Evolutionary conservation across 1,284 basidiomycete genomes (phyloP).

Genomic region (Rhodofomes roseus): DNA sequence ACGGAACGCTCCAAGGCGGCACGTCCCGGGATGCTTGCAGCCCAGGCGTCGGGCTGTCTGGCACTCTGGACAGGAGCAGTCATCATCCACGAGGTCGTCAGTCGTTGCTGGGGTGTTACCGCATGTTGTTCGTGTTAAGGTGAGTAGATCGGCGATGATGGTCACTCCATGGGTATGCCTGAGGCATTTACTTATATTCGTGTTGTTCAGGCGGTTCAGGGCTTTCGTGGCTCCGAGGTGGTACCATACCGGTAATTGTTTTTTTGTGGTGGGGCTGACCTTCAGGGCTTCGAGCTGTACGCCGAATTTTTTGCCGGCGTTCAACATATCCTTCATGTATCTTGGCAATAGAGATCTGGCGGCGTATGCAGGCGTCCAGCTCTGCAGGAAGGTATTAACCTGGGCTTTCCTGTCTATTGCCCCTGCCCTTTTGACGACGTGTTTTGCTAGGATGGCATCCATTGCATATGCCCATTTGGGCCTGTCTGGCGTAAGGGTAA

Average conservation of each 20-base stretch:
- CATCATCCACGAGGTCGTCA: background rate
- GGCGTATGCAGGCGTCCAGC: background rate
- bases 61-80: background rate
- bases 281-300: background rate
- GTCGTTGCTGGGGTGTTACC: background rate
- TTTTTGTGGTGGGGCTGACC: background rate
- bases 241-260: background rate
- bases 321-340: background rate
- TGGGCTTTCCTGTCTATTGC: background rate
- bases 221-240: background rate
- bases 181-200: background rate
- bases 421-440: background rate
- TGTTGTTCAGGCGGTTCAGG: background rate
- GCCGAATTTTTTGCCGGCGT: background rate
- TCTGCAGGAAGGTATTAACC: background rate
- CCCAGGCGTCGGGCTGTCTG: constrained; percentile 5
- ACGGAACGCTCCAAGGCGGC: background rate
- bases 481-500: background rate
- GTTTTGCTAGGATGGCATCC: background rate
- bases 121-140: background rate
- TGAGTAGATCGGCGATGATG: background rate
- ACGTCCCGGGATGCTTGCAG: background rate
- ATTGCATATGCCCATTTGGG: background rate
- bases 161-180: background rate
- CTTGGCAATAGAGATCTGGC: background rate